Conservation (phyloP, 23 red algal species). For the Gracilaria domingensis region DNA sequence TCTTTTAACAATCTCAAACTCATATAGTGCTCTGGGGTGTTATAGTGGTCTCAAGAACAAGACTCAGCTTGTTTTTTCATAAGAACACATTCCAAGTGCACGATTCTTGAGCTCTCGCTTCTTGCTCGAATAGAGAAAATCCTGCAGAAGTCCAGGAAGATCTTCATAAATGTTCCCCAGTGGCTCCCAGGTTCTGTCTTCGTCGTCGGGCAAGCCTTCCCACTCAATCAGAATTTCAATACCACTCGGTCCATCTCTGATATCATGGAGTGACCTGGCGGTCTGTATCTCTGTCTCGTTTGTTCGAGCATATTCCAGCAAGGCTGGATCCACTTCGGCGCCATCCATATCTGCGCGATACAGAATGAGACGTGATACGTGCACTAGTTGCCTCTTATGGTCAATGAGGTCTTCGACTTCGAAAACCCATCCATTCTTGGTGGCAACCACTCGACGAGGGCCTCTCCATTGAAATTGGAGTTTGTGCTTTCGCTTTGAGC, state of each 20-base stretch:
- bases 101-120: too few species aligned
- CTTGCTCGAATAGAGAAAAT: not conserved
- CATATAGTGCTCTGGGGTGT: too few species aligned
- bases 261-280: not conserved
- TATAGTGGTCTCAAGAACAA: too few species aligned
- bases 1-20: too few species aligned
- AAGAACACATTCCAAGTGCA: too few species aligned
- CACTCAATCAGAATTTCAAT: not conserved
- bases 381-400: not conserved
- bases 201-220: slow-evolving; percentile 4
- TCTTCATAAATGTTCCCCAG: not conserved
- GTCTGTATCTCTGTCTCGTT: not conserved
- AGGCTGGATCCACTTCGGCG: not conserved
- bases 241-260: not conserved
- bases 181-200: slow-evolving; percentile 16
- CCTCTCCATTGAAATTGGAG: not conserved
- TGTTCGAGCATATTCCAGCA: not conserved
- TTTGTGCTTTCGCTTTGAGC: not conserved
- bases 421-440: not conserved
- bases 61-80: too few species aligned
- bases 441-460: not conserved
- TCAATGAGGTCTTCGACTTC: slow-evolving; percentile 15
- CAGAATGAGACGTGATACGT: not conserved
- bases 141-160: not conserved
- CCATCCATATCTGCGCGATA: not conserved